A percentile compares a stretch with the other conserved stretches of the same genome.
These are phyloP conservation scores for Actinomucor elegans DNA, from an alignment of 371 early-diverging fungal genomes.

Conservation along the genomic window DNA sequence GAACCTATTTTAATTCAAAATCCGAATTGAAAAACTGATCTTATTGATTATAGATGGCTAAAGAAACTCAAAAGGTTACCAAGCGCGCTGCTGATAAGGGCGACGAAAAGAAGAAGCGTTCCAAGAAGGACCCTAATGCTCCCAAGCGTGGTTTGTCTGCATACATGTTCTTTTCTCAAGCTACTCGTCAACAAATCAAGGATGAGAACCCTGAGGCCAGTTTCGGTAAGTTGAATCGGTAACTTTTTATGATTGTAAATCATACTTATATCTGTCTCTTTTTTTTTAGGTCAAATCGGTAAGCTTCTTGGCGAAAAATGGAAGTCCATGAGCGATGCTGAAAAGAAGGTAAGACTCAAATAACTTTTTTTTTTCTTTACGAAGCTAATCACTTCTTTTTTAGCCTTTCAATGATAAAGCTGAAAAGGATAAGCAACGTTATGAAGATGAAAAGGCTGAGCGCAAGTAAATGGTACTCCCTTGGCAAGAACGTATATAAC, in stretches of 20 bases:
- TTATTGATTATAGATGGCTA: conserved; percentile 21
- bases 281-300: conserved; percentile 56
- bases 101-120: conserved; percentile 30
- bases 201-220: conserved; percentile 71
- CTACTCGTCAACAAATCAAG: conserved; percentile 62
- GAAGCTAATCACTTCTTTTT: conserved; percentile 10
- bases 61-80: conserved; percentile 23
- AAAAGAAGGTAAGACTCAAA: conserved; percentile 41
- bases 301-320: conserved; percentile 79
- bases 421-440: conserved; percentile 71
- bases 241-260: not conserved
- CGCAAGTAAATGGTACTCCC: conserved; percentile 6
- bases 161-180: conserved; percentile 78
- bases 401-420: conserved; percentile 56
- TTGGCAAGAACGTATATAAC: too few relatives aligned
- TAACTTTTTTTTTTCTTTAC: not conserved
- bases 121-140: conserved; percentile 63
- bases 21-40: conserved; percentile 1
- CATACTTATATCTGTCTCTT: not conserved
- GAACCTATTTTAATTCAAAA: conserved; percentile 8
- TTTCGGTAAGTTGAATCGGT: conserved; percentile 61
- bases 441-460: conserved; percentile 67
- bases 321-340: conserved; percentile 60
- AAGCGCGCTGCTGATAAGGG: conserved; percentile 12
- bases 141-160: conserved; percentile 83